Evolutionary conservation across 2,329 filamentous ascomycete species (phyloP), one percentile per base, ranked within the genome.

Genomic region (Aspergillus sergii): DNA sequence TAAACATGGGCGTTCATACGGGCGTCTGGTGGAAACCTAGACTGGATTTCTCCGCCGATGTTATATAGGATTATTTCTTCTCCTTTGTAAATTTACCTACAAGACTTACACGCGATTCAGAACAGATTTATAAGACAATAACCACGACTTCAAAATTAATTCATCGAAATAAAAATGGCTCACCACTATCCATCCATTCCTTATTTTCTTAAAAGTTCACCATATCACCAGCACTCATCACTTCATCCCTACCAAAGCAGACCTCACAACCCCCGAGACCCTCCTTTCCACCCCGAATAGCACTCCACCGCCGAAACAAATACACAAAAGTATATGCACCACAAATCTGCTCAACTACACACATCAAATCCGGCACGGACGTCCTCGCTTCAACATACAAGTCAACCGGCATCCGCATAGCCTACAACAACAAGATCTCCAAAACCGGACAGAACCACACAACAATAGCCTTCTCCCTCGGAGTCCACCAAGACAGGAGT

Each of bases 371-470:
- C 4, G 77, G 75, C 11, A 79, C 73, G 1, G 76, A 79, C 2
- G 75, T 77, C 58, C 75, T 78, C 3, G 77, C 75, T 62, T 78
- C 77, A 30, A 71, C 67, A 36, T 70, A 75, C 6, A 78, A 64
- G 58, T 77, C 73, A 32, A 78, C 59, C 2, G 71, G 71, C 4
- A 68, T 60, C 71, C 75, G 92, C 86, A 92, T 91, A 63, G 89
- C 86, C 36, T 86, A 86, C 57, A 87, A 73, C 0, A 90, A 90
- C 0, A 90, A 90, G 9, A 92, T 89, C 0, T 89, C 89, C 62
- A 92, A 81, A 3, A 86, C 88, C 1, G 32, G 3, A 5, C 10
- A 34, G 32, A 34, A 34, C 12, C 11, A 34, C 11, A 34, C 32
- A 34, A 11, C 32, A 34, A 12, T 34, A 34, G 10, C 12, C 69